Percentiles rank a stretch among this genome's conserved stretches.
Conservation (phyloP, 169 alveolate species). For the Cytauxzoon felis region DNA sequence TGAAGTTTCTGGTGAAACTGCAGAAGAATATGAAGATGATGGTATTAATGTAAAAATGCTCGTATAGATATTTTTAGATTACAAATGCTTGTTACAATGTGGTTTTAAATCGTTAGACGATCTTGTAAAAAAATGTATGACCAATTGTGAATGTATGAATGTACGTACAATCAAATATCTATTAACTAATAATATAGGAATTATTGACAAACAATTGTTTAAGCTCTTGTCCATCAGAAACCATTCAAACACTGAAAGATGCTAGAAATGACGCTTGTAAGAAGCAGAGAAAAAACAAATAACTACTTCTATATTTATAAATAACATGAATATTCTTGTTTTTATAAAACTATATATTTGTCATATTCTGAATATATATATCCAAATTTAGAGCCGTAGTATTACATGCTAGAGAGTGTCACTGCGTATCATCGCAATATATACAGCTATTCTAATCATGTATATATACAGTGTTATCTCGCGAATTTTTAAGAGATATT, state of each 20-base stretch:
- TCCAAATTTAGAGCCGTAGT: too few relatives aligned
- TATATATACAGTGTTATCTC: not conserved
- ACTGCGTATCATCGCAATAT: not conserved
- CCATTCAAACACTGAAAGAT: conserved; percentile 45
- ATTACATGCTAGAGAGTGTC: not conserved
- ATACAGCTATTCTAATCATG: not conserved
- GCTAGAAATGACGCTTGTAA: conserved; percentile 52
- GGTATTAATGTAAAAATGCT: conserved; percentile 29
- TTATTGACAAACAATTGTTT: conserved; percentile 46
- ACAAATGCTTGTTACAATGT: conserved; percentile 69
- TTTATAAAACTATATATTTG: not conserved
- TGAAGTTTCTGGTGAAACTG: conserved; percentile 30
- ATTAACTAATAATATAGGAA: conserved; percentile 21
- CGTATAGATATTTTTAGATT: conserved; percentile 19
- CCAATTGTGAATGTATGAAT: conserved; percentile 73
- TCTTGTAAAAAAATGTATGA: conserved; percentile 66
- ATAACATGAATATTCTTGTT: too few relatives aligned
- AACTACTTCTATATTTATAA: too few relatives aligned
- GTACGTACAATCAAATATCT: conserved; percentile 26
- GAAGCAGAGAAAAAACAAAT: too few relatives aligned
- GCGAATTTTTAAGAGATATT: not conserved
- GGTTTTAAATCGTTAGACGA: conserved; percentile 69
- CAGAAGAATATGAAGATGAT: conserved; percentile 70
- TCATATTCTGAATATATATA: too few relatives aligned
- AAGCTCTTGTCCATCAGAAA: conserved; percentile 52